Percentiles rank a stretch among this genome's conserved stretches.
Evolutionary conservation across 2,329 filamentous ascomycete species (phyloP).

Genomic region (Talaromyces pinophilus): DNA sequence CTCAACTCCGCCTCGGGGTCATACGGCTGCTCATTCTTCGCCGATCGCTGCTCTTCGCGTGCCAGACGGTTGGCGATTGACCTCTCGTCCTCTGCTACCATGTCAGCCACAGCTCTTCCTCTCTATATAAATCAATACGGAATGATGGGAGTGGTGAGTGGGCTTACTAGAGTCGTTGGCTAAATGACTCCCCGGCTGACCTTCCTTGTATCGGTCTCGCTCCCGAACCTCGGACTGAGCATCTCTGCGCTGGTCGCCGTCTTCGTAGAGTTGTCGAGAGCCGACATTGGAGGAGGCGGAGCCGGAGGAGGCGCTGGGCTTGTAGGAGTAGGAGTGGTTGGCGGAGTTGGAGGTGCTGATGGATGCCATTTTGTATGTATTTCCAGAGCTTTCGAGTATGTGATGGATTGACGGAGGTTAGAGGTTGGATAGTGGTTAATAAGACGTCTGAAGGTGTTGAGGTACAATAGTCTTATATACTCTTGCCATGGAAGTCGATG

Average conservation of each 20-base stretch:
- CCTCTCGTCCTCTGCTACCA: conserved; percentile 43
- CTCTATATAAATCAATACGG: too few species aligned
- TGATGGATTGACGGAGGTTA: too few species aligned
- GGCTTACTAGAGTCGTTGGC: conserved; percentile 68
- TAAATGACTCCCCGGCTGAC: conserved; percentile 67
- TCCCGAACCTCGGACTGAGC: conserved; percentile 56
- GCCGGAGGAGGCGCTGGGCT: conserved; percentile 7
- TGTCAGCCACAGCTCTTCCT: not conserved
- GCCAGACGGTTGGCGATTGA: conserved; percentile 44
- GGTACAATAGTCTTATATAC: not conserved
- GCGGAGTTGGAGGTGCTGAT: not conserved
- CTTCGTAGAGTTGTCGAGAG: conserved; percentile 67
- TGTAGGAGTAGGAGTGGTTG: not conserved
- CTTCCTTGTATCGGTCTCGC: conserved; percentile 68
- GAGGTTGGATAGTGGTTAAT: not conserved
- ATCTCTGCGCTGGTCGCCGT: conserved; percentile 71
- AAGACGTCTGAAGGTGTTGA: not conserved
- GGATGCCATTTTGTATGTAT: not conserved
- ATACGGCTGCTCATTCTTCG: conserved; percentile 29
- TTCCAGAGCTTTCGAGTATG: too few species aligned
- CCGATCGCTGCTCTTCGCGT: conserved; percentile 33
- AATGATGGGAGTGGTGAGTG: not conserved
- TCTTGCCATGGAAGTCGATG: not conserved
- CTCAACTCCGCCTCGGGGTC: conserved; percentile 41
- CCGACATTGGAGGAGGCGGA: conserved; percentile 63